Percentiles rank a stretch among this genome's conserved stretches.
Evolutionary conservation across 164 flowering plant genomes (phyloP).

Genomic region (Piper longum): DNA sequence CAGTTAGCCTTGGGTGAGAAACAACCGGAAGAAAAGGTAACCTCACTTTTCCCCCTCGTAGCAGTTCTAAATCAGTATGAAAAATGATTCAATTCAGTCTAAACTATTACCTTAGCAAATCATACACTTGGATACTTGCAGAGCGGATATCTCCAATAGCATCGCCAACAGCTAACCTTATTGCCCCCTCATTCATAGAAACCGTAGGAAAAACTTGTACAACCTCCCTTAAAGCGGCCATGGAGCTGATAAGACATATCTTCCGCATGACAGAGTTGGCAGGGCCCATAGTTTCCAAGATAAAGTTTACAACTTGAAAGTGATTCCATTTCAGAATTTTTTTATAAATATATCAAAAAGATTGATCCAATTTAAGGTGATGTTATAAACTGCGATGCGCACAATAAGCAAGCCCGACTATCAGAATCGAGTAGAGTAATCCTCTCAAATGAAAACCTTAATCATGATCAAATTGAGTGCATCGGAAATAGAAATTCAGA

Average conservation of each 20-base stretch:
- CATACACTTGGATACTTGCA: conserved; percentile 68
- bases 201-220: conserved; percentile 84
- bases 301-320: conserved; percentile 78
- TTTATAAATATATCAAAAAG: conserved; percentile 1
- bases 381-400: too few species aligned
- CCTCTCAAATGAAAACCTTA: too few species aligned
- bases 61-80: neutral
- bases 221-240: conserved; percentile 64
- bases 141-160: conserved; percentile 55
- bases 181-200: conserved; percentile 54
- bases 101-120: conserved; percentile 69
- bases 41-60: too few species aligned
- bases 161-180: conserved; percentile 86
- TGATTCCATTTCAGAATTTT: conserved; percentile 36
- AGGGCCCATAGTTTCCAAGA: conserved; percentile 79
- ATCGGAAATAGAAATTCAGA: too few species aligned
- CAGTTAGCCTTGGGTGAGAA: conserved; percentile 33
- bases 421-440: too few species aligned
- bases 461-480: too few species aligned
- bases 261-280: conserved; percentile 80
- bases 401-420: too few species aligned
- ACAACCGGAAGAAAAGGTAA: conserved; percentile 49
- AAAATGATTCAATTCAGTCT: neutral
- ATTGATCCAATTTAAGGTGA: neutral
- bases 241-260: conserved; percentile 63